phyloP scores from a whole-genome alignment of 345 rosid species.

The Gossypium anomalum region DNA sequence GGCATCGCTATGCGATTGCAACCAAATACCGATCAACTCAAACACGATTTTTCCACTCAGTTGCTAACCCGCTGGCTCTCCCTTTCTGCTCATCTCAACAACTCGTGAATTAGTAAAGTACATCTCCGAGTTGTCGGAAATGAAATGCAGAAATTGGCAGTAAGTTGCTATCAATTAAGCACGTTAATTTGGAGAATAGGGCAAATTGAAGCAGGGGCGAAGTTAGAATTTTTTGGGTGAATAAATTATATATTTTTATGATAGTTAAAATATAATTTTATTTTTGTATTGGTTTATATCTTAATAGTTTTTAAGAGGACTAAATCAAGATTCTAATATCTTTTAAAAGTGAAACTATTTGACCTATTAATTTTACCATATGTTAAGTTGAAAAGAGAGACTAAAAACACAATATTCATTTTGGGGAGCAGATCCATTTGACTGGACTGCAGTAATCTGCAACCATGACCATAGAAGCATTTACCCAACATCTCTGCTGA shows the following conservation, averaged over 20 bases:
- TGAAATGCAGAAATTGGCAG: conserved; percentile 12
- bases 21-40: background rate
- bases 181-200: background rate
- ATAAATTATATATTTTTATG: too few species aligned
- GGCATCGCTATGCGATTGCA: background rate
- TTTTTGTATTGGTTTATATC: too few species aligned
- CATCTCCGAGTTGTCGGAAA: conserved; percentile 52
- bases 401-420: too few species aligned
- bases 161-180: background rate
- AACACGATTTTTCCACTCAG: background rate
- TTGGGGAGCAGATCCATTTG: conserved; percentile 63
- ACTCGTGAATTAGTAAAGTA: conserved; percentile 69
- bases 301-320: too few species aligned
- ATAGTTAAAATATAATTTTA: too few species aligned
- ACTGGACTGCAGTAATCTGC: conserved; percentile 88
- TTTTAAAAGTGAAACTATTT: conserved; percentile 29
- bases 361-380: conserved; percentile 46
- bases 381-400: too few species aligned
- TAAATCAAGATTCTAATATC: too few species aligned
- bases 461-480: conserved; percentile 97
- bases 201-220: background rate
- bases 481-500: conserved; percentile 90
- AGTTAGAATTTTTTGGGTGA: too few species aligned
- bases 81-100: conserved; percentile 73
- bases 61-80: conserved; percentile 73